Conservation (phyloP, 2,329 filamentous ascomycete genomes). For the Talaromyces albobiverticillius region DNA sequence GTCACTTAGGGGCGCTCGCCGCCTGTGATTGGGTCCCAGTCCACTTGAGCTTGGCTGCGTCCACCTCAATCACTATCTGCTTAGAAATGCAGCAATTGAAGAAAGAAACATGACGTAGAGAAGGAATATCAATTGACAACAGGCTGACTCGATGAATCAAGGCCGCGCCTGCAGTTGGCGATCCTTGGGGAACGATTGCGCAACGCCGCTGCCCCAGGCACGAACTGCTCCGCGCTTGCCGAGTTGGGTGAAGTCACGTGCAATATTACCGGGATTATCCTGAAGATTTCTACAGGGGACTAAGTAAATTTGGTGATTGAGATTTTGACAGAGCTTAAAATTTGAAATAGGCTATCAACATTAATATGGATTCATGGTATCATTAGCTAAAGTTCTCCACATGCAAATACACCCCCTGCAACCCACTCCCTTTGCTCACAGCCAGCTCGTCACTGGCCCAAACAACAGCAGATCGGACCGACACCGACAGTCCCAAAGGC, state of each 20-base stretch:
- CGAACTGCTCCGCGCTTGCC: not conserved
- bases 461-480: not conserved
- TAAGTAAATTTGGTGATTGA: too few species aligned
- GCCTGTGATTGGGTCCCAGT: constrained; percentile 1
- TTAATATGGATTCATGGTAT: not conserved
- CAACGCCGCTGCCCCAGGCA: not conserved
- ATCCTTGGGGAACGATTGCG: too few species aligned
- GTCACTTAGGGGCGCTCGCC: not conserved
- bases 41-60: not conserved
- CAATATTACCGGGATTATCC: too few species aligned
- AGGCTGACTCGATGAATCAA: too few species aligned
- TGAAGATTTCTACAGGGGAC: too few species aligned
- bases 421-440: not conserved
- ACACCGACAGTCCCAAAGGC: not conserved
- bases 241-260: not conserved
- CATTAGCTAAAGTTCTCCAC: not conserved
- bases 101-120: too few species aligned
- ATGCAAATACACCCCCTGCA: constrained; percentile 1
- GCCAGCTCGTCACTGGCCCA: not conserved
- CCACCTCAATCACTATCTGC: not conserved
- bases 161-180: too few species aligned
- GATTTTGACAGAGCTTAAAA: too few species aligned
- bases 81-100: not conserved
- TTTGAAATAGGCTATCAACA: not conserved
- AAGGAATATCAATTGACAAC: not conserved